Base-by-base conservation (phyloP, 805 yeast species). In the Isabelozyma pseudorhagii region DNA sequence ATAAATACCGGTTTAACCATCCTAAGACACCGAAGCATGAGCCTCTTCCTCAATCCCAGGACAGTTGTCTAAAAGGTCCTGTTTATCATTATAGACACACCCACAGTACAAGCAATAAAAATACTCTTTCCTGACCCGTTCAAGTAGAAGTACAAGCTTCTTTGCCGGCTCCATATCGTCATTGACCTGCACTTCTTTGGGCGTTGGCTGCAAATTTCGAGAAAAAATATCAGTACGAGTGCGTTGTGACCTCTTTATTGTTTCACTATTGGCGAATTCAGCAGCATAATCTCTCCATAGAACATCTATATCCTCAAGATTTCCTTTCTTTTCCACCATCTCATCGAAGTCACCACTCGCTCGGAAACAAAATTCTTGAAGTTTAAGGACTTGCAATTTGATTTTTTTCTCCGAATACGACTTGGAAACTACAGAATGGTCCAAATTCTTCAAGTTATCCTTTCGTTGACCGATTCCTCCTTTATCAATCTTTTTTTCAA, bases 31-130 rank as follows among this genome's bases (percentile, higher is more conserved):
- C 25, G 25, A 3, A 21, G 25, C 40, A 54, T 81, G 85, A 17
- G 74, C 80, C 15, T 64, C 71, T 52, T 75, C 79, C 3, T 55
- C 51, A 0, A 60, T 48, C 0, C 86, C 86, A 3, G 85, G 85
- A 57, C 86, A 82, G 46, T 66, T 60, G 13, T 59, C 55, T 13
- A 49, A 64, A 17, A 81, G 52, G 28, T 80, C 83, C 1, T 56
- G 52, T 45, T 62, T 66, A 49, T 62, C 64, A 1, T 60, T 59
- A 54, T 66, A 81, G 34, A 53, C 52, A 3, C 60, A 57, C 1
- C 84, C 84, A 60, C 86, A 81, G 61, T 69, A 81, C 56, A 64
- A 76, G 55, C 86, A 81, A 55, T 74, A 82, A 49, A 60, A 53
- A 48, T 71, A 70, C 10, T 61, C 64, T 1, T 67, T 54, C 34